These are phyloP conservation scores for Didymosphaeria variabile DNA, from an alignment of 2,329 filamentous ascomycete genomes.

Conservation along the genomic window DNA sequence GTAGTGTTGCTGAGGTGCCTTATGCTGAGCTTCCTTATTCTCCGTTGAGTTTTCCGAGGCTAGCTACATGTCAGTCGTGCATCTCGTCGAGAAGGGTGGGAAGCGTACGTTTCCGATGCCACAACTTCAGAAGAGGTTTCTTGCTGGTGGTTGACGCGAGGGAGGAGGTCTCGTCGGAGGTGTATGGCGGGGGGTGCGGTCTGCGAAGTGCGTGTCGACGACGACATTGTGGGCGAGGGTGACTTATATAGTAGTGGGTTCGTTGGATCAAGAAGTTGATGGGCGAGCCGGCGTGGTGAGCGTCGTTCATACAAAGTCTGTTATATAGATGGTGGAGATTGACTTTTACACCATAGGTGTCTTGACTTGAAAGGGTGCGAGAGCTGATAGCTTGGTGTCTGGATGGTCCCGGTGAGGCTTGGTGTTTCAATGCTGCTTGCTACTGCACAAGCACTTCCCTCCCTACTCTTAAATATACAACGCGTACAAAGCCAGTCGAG, in stretches of 20 bases:
- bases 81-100: background rate
- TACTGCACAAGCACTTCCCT: background rate
- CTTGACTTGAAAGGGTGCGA: too few relatives aligned
- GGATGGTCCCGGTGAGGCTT: too few relatives aligned
- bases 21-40: background rate
- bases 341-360: too few relatives aligned
- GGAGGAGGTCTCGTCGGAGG: constrained; percentile 5
- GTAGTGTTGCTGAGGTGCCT: background rate
- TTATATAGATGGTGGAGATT: too few relatives aligned
- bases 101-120: constrained; percentile 13
- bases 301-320: background rate
- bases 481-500: too few relatives aligned
- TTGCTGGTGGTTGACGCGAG: constrained; percentile 11
- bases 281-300: background rate
- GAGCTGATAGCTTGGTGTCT: too few relatives aligned
- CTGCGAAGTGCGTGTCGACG: background rate
- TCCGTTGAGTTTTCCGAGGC: background rate
- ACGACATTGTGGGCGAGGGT: background rate
- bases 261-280: background rate
- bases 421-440: too few relatives aligned
- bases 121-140: constrained; percentile 10
- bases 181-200: constrained; percentile 15
- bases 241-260: too few relatives aligned
- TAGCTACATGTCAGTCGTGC: background rate
- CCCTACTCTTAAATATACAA: background rate